A percentile compares a stretch with the other conserved stretches of the same genome.
Evolutionary conservation across 75 land plant genomes (phyloP).

Genomic region (Ceratopteris richardii): DNA sequence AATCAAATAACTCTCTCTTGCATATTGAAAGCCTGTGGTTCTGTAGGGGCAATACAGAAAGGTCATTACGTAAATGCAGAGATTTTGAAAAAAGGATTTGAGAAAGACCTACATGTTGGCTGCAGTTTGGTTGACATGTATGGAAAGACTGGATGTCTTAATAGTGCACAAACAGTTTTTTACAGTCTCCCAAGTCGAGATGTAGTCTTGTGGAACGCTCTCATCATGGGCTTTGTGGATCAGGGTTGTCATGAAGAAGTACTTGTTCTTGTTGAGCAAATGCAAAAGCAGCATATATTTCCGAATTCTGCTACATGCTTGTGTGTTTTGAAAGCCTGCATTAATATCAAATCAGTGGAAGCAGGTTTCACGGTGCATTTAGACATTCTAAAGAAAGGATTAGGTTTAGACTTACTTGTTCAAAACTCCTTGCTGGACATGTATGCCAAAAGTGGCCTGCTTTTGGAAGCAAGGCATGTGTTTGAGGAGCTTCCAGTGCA

Average conservation of each 20-base stretch:
- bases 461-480: slow-evolving; percentile 8
- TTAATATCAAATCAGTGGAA: slow-evolving; percentile 3
- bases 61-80: slow-evolving; percentile 7
- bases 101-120: slow-evolving; percentile 4
- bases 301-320: background rate
- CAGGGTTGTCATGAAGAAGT: slow-evolving; percentile 14
- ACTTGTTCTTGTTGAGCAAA: slow-evolving; percentile 1
- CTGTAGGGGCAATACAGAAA: background rate
- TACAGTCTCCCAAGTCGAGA: slow-evolving; percentile 10
- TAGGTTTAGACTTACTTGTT: slow-evolving; percentile 8
- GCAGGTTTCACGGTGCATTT: slow-evolving; percentile 11
- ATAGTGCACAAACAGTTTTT: slow-evolving; percentile 11
- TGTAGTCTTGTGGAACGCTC: slow-evolving; percentile 14
- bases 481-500: slow-evolving; percentile 8
- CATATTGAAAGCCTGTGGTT: slow-evolving; percentile 14
- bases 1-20: slow-evolving; percentile 4
- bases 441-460: slow-evolving; percentile 12
- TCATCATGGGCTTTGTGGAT: slow-evolving; percentile 7
- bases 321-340: slow-evolving; percentile 2
- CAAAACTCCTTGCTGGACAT: slow-evolving; percentile 10
- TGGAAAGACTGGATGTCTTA: background rate
- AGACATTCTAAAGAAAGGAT: slow-evolving; percentile 7
- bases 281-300: background rate
- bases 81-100: slow-evolving; percentile 5
- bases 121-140: slow-evolving; percentile 5